Base-by-base conservation (phyloP, 1,284 basidiomycete genomes). In the Neonothopanus nambi region DNA sequence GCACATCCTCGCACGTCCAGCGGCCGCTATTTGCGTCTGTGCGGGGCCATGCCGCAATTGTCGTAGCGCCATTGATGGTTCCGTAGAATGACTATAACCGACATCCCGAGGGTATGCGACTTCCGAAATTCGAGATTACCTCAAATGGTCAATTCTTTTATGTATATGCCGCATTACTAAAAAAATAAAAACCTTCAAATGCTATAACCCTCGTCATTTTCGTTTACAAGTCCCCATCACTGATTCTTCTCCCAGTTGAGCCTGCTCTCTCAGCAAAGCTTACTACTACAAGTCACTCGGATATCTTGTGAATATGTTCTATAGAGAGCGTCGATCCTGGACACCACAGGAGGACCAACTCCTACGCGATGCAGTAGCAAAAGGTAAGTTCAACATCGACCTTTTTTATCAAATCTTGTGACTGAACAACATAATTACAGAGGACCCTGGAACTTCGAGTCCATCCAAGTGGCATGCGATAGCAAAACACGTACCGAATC, bases 291-390 rank as follows among this genome's bases (percentile, higher is more conserved):
- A 23, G 24, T 11, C 24, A 57, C n/a, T n/a, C n/a, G n/a, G n/a
- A n/a, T n/a, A n/a, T n/a, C n/a, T n/a, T n/a, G n/a, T n/a, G n/a
- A n/a, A 33, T 15, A 72, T 73, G 66, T 67, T 73, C 51, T 74
- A 70, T 63, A 69, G 79, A 66, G 78, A 80, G 67, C 73, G 79
- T 56, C 70, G 79, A 59, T 76, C 77, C 9, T 81, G 79, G 79
- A 79, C 79, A 35, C 70, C 76, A 17, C 75, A 77, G 55, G 79
- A 82, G 64, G 79, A 82, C 60, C 75, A 79, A 52, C 71, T 79
- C 50, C 76, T 82, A 33, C 71, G 77, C 26, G 71, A 74, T 35
- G 79, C 79, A 40, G 79, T 82, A 33, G 68, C 72, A 56, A 69
- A 68, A 70, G 79, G 79, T 80, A 44, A 35, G 65, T 35, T 12